Evolutionary conservation across 1,284 basidiomycete genomes (phyloP), one percentile per base, ranked within the genome.

Genomic region (Psilocybe mexicana): DNA sequence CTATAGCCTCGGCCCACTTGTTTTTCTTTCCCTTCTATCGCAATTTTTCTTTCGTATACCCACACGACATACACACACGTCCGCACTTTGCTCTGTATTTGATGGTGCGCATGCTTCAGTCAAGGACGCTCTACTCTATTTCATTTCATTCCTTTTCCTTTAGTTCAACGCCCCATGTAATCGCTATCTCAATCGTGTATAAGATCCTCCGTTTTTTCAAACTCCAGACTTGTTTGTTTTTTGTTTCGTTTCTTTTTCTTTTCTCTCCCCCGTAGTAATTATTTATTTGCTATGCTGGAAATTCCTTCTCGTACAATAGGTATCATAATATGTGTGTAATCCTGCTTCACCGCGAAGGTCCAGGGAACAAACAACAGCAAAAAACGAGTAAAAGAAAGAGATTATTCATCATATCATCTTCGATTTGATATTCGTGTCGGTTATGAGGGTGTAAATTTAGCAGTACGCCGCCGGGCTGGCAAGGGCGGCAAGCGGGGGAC

Each of bases 61-160:
- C 62, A 51, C 62, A 59, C 59, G 54, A 36, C 62, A 55, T 55
- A 54, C 47, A 55, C 57, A 54, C 47, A 18, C 35, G 55, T 59
- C 60, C 46, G 40, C 26, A 33, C 45, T 56, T 46, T 47, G 49
- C 35, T 30, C 33, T 54, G 25, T 53, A 36, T 55, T 55, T 50
- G 30, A 33, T 52, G 54, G 43, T 58, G 62, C 64, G 63, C 64
- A 61, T 67, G 65, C 64, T 58, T 51, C 57, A 65, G 66, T 61
- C 65, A 67, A 70, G 67, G 67, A 66, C 66, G 67, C 63, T 67
- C 46, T 50, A 49, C 61, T 61, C 58, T 53, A 50, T 46, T n/a
- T 35, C 43, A 57, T 52, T 46, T 64, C 61, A 55, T 48, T 43
- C 55, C 46, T 11, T 43, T 42, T 26, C 50, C 24, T 52, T 24